phyloP scores from a whole-genome alignment of 805 yeast species.

The Suhomyces xylopsoci region DNA sequence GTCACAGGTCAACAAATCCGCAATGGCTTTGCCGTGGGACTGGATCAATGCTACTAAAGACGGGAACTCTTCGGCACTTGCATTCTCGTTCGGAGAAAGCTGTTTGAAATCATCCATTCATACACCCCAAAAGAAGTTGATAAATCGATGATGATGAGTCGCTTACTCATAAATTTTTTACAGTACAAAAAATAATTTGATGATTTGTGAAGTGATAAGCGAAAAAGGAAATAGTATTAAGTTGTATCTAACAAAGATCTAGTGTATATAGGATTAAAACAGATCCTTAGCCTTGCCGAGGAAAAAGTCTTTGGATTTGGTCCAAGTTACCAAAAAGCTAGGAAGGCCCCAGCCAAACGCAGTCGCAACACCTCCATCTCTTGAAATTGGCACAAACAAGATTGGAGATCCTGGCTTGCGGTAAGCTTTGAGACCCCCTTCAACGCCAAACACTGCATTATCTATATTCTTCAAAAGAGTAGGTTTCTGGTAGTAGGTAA shows the following conservation, averaged over 20 bases:
- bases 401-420: constrained; percentile 10
- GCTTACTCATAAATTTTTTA: not conserved
- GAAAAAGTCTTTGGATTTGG: constrained; percentile 29
- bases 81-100: constrained; percentile 9
- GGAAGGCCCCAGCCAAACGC: constrained; percentile 28
- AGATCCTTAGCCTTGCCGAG: constrained; percentile 16
- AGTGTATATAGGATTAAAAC: not conserved
- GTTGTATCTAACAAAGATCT: not conserved
- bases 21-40: constrained; percentile 23
- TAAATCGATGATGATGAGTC: not conserved
- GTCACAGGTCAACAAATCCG: constrained; percentile 21
- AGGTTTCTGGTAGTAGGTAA: constrained; percentile 20
- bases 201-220: not conserved
- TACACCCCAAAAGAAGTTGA: not conserved
- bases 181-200: not conserved
- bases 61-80: constrained; percentile 12
- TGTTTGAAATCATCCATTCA: constrained; percentile 27
- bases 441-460: constrained; percentile 12
- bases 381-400: constrained; percentile 30
- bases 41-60: constrained; percentile 15
- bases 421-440: constrained; percentile 12
- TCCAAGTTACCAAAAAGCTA: constrained; percentile 21
- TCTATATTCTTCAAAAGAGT: constrained; percentile 13
- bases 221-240: not conserved
- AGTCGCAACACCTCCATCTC: constrained; percentile 34